Evolutionary conservation across 805 yeast genomes (phyloP), one percentile per base, ranked within the genome.

Genomic region (Trichomonascus vanleenenianus): DNA sequence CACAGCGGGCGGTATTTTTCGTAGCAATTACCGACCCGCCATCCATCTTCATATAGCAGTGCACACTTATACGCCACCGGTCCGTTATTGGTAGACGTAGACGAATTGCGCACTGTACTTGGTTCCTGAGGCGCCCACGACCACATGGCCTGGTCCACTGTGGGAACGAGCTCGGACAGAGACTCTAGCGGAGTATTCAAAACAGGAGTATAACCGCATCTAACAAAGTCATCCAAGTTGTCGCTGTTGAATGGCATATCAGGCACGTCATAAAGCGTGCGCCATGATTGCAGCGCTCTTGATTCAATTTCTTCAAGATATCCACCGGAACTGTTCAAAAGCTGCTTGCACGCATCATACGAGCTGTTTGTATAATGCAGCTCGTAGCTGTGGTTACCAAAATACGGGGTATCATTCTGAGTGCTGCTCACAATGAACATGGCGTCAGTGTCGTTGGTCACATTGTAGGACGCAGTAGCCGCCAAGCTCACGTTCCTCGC

Each of bases 111-210:
- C 39, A 12, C 42, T 43, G 22, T 54, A 46, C 2, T 53, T 43
- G 93, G 93, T 56, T 82, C 75, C 8, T 64, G 60, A 0, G 70
- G 57, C 0, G 71, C 74, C 96, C 96, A 88, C 1, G 91, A 74
- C 96, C 96, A 88, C 19, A 63, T 40, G 2, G 53, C 43, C 2
- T 41, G 38, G 9, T 47, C 44, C 37, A 56, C 9, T 66, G 40
- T 56, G 51, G 45, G 27, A 39, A 36, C 39, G 40, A 37, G 51
- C 57, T 30, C 45, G 4, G 48, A 46, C 2, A 34, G 16, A 15
- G 47, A 27, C 12, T 39, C 37, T 4, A 54, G 16, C 10, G 70
- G 51, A 51, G 76, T 42, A 63, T 73, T 63, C 25, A 87, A 59
- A 0, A 86, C 71, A 0, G 95, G 87, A 0, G 85, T 72, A 44